These are phyloP conservation scores for Monosporascus sp. DNA, from an alignment of 2,329 filamentous ascomycete species.

Conservation along the genomic window DNA sequence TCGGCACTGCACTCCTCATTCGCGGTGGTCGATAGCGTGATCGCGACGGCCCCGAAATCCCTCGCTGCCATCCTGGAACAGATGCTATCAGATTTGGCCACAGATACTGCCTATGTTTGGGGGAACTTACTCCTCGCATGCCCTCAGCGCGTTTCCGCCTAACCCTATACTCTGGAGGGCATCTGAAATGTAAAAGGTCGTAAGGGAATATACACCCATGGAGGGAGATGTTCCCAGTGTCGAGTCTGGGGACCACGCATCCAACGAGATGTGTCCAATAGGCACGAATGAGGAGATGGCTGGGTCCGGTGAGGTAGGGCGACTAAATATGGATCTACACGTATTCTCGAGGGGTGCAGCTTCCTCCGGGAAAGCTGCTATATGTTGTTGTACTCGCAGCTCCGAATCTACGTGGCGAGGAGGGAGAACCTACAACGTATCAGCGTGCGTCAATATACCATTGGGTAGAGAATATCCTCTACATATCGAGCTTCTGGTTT, in stretches of 20 bases:
- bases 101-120: not conserved
- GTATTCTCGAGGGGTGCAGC: conserved; percentile 10
- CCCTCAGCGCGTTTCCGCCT: conserved; percentile 14
- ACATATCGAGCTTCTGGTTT: no score
- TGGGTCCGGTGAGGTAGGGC: conserved; percentile 10
- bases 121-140: conserved; percentile 14
- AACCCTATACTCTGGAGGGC: conserved; percentile 17
- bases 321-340: conserved; percentile 12
- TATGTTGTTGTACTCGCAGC: conserved; percentile 16
- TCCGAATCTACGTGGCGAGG: conserved; percentile 4
- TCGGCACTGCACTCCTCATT: conserved; percentile 12
- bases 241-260: conserved; percentile 10
- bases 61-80: conserved; percentile 15
- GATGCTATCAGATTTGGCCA: not conserved
- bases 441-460: conserved; percentile 12
- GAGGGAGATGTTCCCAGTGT: conserved; percentile 11
- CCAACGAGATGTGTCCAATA: conserved; percentile 27
- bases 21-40: conserved; percentile 18
- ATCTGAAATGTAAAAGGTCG: conserved; percentile 20
- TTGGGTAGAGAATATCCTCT: conserved; percentile 1
- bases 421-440: conserved; percentile 9
- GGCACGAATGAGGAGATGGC: conserved; percentile 17
- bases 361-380: conserved; percentile 12
- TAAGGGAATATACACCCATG: conserved; percentile 16
- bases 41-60: conserved; percentile 16